A percentile compares a stretch with the other conserved stretches of the same genome.
Conservation (phyloP, 495 filamentous ascomycete genomes). For the Neurospora terricola region DNA sequence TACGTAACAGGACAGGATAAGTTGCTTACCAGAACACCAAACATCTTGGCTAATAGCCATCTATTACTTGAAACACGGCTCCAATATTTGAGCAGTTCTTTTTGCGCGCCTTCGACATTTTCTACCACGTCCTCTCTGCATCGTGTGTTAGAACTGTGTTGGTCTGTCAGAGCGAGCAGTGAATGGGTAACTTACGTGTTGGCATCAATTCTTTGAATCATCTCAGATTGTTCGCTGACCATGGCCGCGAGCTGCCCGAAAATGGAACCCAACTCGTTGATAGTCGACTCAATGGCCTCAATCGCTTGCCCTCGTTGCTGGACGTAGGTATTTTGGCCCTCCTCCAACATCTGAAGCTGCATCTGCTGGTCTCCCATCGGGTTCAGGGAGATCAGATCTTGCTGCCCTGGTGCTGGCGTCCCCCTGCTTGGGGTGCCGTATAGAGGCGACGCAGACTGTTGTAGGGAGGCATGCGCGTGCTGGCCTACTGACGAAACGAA, state of each 20-base stretch:
- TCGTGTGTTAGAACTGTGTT: slow-evolving; percentile 16
- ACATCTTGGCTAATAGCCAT: slow-evolving; percentile 98
- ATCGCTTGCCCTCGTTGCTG: slow-evolving; percentile 91
- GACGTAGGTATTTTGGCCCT: slow-evolving; percentile 81
- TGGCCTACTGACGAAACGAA: slow-evolving; percentile 85
- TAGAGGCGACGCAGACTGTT: slow-evolving; percentile 68
- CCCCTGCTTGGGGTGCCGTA: slow-evolving; percentile 70
- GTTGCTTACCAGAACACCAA: slow-evolving; percentile 63
- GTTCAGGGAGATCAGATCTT: slow-evolving; percentile 79
- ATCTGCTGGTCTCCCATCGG: slow-evolving; percentile 80
- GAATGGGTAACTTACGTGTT: slow-evolving; percentile 48
- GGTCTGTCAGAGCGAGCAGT: background rate
- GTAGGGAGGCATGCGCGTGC: slow-evolving; percentile 47
- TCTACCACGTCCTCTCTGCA: slow-evolving; percentile 75
- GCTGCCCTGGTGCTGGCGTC: slow-evolving; percentile 38
- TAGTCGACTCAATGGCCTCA: slow-evolving; percentile 92
- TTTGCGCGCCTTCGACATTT: slow-evolving; percentile 91
- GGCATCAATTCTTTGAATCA: slow-evolving; percentile 87
- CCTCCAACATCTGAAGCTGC: slow-evolving; percentile 86
- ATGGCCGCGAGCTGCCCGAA: slow-evolving; percentile 95
- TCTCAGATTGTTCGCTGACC: slow-evolving; percentile 94
- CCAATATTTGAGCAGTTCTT: slow-evolving; percentile 96
- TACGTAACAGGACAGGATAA: background rate
- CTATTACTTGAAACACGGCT: slow-evolving; percentile 83
- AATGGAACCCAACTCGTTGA: slow-evolving; percentile 86